A percentile compares a stretch with the other conserved stretches of the same genome.
These are phyloP conservation scores for Candida yuanshanica DNA, from an alignment of 805 yeast species.

Conservation along the genomic window DNA sequence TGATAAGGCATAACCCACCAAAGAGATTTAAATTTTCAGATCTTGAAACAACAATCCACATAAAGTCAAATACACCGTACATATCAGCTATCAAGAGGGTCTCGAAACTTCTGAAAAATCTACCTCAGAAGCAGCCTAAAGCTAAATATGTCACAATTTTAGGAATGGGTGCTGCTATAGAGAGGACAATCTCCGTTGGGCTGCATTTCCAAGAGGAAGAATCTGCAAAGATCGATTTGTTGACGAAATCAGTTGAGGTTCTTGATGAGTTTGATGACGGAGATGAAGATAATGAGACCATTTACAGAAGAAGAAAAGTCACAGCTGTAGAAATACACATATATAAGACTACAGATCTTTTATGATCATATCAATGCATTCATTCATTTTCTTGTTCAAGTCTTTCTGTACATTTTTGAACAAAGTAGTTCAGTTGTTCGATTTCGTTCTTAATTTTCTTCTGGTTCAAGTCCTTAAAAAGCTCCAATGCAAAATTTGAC, in stretches of 20 bases:
- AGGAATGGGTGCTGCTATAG: conserved; percentile 76
- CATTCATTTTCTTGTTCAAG: conserved; percentile 3
- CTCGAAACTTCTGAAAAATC: conserved; percentile 42
- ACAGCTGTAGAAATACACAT: conserved; percentile 41
- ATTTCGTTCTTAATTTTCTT: conserved; percentile 45
- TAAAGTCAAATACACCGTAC: conserved; percentile 66
- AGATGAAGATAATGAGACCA: conserved; percentile 28
- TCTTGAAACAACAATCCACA: conserved; percentile 42
- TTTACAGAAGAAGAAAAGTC: conserved; percentile 30
- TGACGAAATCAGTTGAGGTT: conserved; percentile 62
- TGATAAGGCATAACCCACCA: conserved; percentile 52
- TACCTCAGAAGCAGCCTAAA: conserved; percentile 38
- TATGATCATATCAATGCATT: not conserved
- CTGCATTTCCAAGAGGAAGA: conserved; percentile 48
- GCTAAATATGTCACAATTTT: conserved; percentile 45
- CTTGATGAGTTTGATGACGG: conserved; percentile 56
- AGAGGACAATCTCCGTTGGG: conserved; percentile 57
- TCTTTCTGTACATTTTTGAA: conserved; percentile 32
- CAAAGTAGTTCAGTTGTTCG: conserved; percentile 43
- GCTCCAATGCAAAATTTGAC: conserved; percentile 32
- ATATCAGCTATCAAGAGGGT: conserved; percentile 67
- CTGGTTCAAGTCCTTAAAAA: conserved; percentile 30
- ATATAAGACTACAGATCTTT: conserved; percentile 12
- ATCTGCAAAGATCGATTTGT: conserved; percentile 48
- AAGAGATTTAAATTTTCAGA: conserved; percentile 37